Conservation (phyloP, 2,329 filamentous ascomycete genomes). For the Scorias spongiosa region DNA sequence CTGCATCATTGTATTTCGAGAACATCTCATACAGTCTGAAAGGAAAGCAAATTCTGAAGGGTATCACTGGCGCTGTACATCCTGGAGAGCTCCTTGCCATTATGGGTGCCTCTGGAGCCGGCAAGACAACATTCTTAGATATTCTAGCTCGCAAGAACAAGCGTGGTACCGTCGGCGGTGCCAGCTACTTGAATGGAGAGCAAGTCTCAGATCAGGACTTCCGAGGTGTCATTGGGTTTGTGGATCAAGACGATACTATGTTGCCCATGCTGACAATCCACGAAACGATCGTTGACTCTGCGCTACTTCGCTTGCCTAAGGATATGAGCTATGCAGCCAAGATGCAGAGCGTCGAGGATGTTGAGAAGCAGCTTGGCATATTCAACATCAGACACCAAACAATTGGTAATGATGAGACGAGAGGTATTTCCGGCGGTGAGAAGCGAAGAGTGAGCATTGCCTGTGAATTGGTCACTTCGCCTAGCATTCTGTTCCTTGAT, state of each 20-base stretch:
- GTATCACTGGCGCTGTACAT: conserved; percentile 72
- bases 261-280: conserved; percentile 90
- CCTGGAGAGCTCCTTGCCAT: conserved; percentile 94
- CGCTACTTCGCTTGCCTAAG: conserved; percentile 74
- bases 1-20: conserved; percentile 74
- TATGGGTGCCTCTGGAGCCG: conserved; percentile 94
- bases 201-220: conserved; percentile 74
- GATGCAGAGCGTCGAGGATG: conserved; percentile 78
- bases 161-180: conserved; percentile 58
- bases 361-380: conserved; percentile 92
- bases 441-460: conserved; percentile 93
- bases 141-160: conserved; percentile 97
- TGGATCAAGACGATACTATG: conserved; percentile 97
- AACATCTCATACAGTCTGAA: conserved; percentile 78
- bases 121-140: conserved; percentile 93
- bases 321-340: conserved; percentile 84
- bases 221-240: conserved; percentile 84
- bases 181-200: conserved; percentile 89
- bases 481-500: conserved; percentile 91
- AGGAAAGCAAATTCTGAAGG: conserved; percentile 68
- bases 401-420: conserved; percentile 90
- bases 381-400: conserved; percentile 85
- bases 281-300: conserved; percentile 92
- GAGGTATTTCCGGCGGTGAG: conserved; percentile 92
- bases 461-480: conserved; percentile 92